Evolutionary conservation across 108 stramenopile species (phyloP).

Genomic region (Stephanodiscus minutulus): DNA sequence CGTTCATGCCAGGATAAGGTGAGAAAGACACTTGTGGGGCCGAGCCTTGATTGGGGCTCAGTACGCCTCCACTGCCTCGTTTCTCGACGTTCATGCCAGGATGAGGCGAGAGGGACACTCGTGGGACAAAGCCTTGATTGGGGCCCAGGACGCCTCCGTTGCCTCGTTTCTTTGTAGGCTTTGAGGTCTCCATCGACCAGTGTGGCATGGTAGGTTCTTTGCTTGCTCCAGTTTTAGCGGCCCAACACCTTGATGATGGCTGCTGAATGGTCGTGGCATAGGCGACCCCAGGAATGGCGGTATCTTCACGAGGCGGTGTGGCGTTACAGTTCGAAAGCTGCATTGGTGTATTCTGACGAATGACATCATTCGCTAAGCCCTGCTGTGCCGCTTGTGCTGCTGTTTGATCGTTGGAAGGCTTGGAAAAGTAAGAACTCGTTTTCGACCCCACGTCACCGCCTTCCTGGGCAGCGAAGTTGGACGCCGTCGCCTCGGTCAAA

Average conservation of each 20-base stretch:
- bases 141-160: not conserved
- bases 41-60: not conserved
- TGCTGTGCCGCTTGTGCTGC: not conserved
- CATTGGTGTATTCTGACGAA: not conserved
- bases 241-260: not conserved
- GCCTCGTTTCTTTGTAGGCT: not conserved
- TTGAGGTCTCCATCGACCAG: not conserved
- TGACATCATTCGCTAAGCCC: not conserved
- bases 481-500: slow-evolving; percentile 17
- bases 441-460: not conserved
- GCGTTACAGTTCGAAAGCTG: slow-evolving; percentile 2
- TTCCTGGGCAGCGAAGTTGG: not conserved
- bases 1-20: slow-evolving; percentile 3
- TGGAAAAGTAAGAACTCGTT: slow-evolving; percentile 6
- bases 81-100: not conserved
- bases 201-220: not conserved
- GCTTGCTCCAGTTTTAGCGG: slow-evolving; percentile 1
- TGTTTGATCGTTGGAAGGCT: not conserved
- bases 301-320: slow-evolving; percentile 7
- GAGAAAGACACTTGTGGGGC: slow-evolving; percentile 4
- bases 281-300: slow-evolving; percentile 7
- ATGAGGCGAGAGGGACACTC: slow-evolving; percentile 9
- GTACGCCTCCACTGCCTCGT: not conserved
- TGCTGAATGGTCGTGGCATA: not conserved
- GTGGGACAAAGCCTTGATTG: not conserved